A percentile compares a stretch with the other conserved stretches of the same genome.
These are phyloP conservation scores for Sporisorium scitamineum DNA, from an alignment of 1,284 basidiomycete species.

Conservation along the genomic window DNA sequence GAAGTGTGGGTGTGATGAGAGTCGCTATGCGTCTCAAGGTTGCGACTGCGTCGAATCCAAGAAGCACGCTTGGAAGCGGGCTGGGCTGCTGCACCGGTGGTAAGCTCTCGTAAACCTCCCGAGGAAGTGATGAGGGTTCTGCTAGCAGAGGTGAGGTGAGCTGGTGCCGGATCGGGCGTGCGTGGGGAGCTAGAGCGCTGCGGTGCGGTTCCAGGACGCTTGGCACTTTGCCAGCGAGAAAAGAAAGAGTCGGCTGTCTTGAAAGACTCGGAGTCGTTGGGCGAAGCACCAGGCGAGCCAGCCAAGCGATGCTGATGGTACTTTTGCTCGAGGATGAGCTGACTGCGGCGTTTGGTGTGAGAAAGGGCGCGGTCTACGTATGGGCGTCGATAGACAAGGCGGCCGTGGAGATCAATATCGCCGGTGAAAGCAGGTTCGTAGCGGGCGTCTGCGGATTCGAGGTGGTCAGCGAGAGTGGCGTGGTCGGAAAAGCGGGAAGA, in stretches of 20 bases:
- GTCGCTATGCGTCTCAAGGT: conserved; percentile 39
- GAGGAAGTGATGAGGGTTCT: conserved; percentile 3
- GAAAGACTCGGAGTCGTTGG: background rate
- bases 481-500: conserved; percentile 2
- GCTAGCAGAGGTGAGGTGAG: conserved; percentile 5
- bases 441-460: conserved; percentile 9
- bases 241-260: background rate
- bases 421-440: conserved; percentile 28
- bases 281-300: conserved; percentile 12
- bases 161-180: conserved; percentile 26
- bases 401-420: conserved; percentile 30
- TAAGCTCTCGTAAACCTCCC: conserved; percentile 34
- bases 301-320: conserved; percentile 29
- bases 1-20: conserved; percentile 19
- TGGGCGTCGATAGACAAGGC: conserved; percentile 30
- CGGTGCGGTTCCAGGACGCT: conserved; percentile 35
- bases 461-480: background rate
- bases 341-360: conserved; percentile 35
- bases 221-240: conserved; percentile 10
- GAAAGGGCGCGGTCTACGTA: conserved; percentile 34
- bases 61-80: conserved; percentile 44
- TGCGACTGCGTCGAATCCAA: conserved; percentile 33
- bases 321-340: conserved; percentile 53
- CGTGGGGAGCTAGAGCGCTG: conserved; percentile 12
- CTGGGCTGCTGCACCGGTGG: conserved; percentile 40